Evolutionary conservation across 1,139 yeast genomes (phyloP), one percentile per base, ranked within the genome.

Genomic region (Candida frijolesensis): DNA sequence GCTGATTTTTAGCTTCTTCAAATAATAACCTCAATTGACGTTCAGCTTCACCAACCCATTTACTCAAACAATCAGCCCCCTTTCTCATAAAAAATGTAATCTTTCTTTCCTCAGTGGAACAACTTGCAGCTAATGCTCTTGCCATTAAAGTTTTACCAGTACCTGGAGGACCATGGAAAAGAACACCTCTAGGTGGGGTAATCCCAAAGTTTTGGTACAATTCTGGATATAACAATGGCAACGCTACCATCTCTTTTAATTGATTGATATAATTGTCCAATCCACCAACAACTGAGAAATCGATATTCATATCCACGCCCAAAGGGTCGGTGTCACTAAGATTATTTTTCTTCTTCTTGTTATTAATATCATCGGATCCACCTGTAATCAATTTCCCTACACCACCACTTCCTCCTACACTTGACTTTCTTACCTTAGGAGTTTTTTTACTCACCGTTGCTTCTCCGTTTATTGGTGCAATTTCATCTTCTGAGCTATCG

Each of bases 41-140:
- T 70, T 94, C 99, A 6, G 99, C 98, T 69, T 94, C 99, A 61
- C 99, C 99, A 6, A 94, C 98, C 99, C 99, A 94, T 71, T 95
- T 95, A 48, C 97, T 89, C 59, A 94, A 74, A 67, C 96, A 89
- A 66, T 95, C 99, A 0, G 99, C 98, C 58, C 99, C 99, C 67
- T 95, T 95, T 57, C 99, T 78, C 99, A 95, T 95, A 68, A 91
- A 95, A 64, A 95, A 95, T 0, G 99, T 90, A 50, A 95, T 92
- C 60, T 94, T 94, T 53, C 88, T 75, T 42, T 81, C 80, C 11
- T 88, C 84, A 0, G 95, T 83, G 0, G 97, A 88, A 61, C 97
- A 92, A 58, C 96, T 88, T 0, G 98, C 94, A 1, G 99, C 99
- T 48, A 95, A 74, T 0, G 99, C 99, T 55, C 99, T 76, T 0